Evolutionary conservation across 441 rosid species (phyloP).

Genomic region (Jatropha podagrica): DNA sequence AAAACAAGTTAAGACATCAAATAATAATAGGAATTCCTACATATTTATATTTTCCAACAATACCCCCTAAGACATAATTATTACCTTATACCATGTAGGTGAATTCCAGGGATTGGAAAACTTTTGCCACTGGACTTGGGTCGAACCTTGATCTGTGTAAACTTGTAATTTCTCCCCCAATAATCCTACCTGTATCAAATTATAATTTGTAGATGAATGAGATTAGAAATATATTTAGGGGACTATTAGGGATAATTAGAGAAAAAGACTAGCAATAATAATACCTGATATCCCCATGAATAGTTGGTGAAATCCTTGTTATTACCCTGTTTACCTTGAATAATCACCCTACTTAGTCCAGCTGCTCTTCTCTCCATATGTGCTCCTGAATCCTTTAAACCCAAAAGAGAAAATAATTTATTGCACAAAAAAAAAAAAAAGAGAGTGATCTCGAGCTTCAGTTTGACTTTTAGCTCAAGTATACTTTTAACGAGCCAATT

Average conservation of each 20-base stretch:
- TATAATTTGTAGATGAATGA: not conserved
- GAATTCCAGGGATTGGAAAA: constrained; percentile 29
- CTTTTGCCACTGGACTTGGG: constrained; percentile 38
- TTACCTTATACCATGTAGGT: constrained; percentile 68
- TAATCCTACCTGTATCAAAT: constrained; percentile 46
- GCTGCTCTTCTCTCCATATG: constrained; percentile 44
- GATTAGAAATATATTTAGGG: too few species aligned
- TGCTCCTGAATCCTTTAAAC: constrained; percentile 52
- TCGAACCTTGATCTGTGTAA: constrained; percentile 37
- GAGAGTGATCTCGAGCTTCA: too few species aligned
- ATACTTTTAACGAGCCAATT: too few species aligned
- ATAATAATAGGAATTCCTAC: too few species aligned
- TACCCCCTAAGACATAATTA: not conserved
- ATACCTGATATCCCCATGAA: constrained; percentile 63
- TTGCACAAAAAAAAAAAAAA: not conserved
- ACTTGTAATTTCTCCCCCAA: constrained; percentile 48
- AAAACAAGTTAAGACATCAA: not conserved
- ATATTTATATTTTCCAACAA: too few species aligned
- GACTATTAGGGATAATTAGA: not conserved
- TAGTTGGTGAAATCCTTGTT: constrained; percentile 30
- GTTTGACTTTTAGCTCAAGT: too few species aligned
- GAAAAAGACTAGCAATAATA: too few species aligned
- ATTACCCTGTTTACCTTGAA: constrained; percentile 20
- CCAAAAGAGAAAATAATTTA: not conserved
- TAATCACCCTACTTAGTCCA: constrained; percentile 38